Evolutionary conservation across 148 eudicot genomes (phyloP).

Genomic region (Camellia granthamiana): DNA sequence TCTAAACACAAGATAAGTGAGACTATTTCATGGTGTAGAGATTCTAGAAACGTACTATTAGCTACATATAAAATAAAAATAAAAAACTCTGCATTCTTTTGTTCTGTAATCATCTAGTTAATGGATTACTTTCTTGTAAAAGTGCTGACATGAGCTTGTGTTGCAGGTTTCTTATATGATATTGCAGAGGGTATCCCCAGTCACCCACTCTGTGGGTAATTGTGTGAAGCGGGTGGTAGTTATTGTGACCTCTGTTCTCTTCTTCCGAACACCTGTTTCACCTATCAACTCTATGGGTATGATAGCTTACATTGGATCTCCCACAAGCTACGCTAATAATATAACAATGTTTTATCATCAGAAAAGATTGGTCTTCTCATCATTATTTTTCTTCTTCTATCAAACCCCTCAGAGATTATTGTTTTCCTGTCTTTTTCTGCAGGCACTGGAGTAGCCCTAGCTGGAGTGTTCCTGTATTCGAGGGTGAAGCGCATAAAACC

Average conservation of each 20-base stretch:
- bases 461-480: constrained; percentile 92
- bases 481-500: constrained; percentile 67
- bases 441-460: constrained; percentile 92
- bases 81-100: background rate
- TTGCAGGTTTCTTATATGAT: constrained; percentile 95
- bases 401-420: background rate
- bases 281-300: constrained; percentile 77
- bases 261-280: constrained; percentile 80
- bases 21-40: background rate
- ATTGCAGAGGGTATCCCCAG: constrained; percentile 88
- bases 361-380: background rate
- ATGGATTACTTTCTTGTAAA: background rate
- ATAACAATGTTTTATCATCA: background rate
- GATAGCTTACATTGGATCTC: constrained; percentile 5
- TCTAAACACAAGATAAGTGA: no score
- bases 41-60: background rate
- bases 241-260: constrained; percentile 78
- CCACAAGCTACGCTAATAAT: background rate
- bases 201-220: constrained; percentile 85
- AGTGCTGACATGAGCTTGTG: constrained; percentile 5
- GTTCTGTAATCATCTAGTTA: background rate
- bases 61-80: background rate
- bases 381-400: background rate
- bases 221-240: constrained; percentile 97
- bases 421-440: constrained; percentile 14